Conservation (phyloP, 192 early-diverging fungal species). For the Mortierella hygrophila region DNA sequence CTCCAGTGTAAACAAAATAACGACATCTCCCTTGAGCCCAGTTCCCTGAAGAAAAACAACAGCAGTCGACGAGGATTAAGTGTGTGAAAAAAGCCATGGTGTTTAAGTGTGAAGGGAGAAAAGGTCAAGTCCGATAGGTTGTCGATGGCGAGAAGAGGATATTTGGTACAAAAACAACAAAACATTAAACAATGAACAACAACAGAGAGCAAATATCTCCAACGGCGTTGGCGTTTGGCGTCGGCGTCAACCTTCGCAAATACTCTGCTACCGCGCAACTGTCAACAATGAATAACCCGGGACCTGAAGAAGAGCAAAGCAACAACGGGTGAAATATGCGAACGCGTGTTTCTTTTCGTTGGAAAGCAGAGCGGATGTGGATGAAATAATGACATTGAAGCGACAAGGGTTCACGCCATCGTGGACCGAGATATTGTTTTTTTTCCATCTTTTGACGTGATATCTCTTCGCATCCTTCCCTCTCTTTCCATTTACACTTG, state of each 20-base stretch:
- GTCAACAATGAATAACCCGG: not conserved
- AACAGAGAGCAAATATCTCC: not conserved
- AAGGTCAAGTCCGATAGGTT: not conserved
- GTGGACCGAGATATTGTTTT: not conserved
- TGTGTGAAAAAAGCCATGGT: not conserved
- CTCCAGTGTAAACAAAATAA: not conserved
- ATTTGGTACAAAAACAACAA: not conserved
- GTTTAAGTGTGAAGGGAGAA: not conserved
- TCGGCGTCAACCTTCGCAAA: not conserved
- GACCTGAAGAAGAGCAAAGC: not conserved
- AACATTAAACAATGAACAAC: not conserved
- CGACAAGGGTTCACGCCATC: not conserved
- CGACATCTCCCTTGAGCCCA: not conserved
- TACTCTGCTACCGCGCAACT: not conserved
- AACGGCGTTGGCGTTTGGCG: not conserved
- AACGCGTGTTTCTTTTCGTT: not conserved
- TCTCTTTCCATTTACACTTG: not conserved
- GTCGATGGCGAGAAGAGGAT: not conserved
- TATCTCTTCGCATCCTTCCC: not conserved
- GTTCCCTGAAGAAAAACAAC: not conserved
- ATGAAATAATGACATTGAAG: not conserved
- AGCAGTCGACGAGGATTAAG: not conserved
- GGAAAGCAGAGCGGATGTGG: not conserved
- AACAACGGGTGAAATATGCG: not conserved
- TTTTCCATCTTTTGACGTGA: not conserved